Base-by-base conservation (phyloP, 2,329 filamentous ascomycete genomes). In the Chaetoscypha palmicola region DNA sequence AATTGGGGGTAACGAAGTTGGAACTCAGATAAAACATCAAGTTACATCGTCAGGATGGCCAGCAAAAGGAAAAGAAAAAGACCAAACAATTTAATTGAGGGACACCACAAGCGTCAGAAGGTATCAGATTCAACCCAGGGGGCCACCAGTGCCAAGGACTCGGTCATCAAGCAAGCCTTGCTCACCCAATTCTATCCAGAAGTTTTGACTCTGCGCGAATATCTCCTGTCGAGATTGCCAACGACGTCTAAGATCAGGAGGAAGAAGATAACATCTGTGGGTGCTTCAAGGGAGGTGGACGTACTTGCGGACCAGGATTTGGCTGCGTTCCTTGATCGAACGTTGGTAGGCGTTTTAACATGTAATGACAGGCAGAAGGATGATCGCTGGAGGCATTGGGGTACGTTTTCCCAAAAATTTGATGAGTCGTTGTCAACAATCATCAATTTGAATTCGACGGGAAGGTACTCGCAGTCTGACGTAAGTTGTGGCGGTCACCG, bases 151-250 rank as follows among this genome's bases (percentile, higher is more conserved):
- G 20, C 24, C 12, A 32, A 14, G 16, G 52, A 52, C 26, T 35
- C 50, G 7, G 37, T 58, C 4, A 57, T 68, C 42, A 63, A 66
- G 45, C 81, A 87, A 59, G 76, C 78, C 42, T 73, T 92, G 24
- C 70, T 94, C 45, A 71, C 71, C 35, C 73, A 75, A 49, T 85
- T 82, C 65, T 94, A 89, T 64, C 65, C 72, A 5, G 65, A 72
- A 36, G 73, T 89, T 10, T 63, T 77, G 43, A 80, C 80, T 0
- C 68, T 95, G 45, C 79, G 87, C 55, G 71, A 83, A 46, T 86
- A 87, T 66, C 67, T 90, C 30, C 67, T 90, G 37, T 68, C 69
- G 16, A 76, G 71, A 47, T 72, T 94, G 9, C 83, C 86, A 0
- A 53, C 63, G n/a, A 71, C 77, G 9, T 91, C 86, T 4, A 83